phyloP scores from a whole-genome alignment of 192 early-diverging fungal genomes.

The Backusella circina region DNA sequence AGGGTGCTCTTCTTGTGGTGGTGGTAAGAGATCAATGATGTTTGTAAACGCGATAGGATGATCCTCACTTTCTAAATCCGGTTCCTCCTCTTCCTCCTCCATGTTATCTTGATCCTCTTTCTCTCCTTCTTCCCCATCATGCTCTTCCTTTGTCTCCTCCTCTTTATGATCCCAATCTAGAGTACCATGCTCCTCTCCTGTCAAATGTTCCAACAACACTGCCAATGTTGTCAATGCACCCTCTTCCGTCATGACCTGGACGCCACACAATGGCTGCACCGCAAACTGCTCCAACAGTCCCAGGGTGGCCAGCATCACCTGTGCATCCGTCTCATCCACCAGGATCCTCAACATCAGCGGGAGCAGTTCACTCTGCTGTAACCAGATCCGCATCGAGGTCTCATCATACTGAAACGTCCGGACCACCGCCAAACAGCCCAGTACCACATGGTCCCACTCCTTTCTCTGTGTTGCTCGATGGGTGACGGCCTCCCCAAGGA shows the following conservation, averaged over 20 bases:
- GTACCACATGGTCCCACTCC: neutral
- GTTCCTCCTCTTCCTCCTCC: neutral
- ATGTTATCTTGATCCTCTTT: neutral
- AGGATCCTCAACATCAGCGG: neutral
- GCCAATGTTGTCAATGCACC: neutral
- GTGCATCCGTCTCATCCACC: neutral
- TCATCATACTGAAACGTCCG: slow-evolving; percentile 1
- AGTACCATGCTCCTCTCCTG: neutral
- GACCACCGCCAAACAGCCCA: neutral
- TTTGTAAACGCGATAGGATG: neutral
- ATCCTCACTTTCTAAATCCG: neutral
- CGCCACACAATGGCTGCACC: neutral
- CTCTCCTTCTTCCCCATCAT: neutral
- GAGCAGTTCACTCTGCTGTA: neutral
- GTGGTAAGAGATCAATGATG: neutral
- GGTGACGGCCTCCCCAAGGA: neutral
- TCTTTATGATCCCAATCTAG: neutral
- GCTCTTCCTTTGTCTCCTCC: neutral
- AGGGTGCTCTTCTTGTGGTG: neutral
- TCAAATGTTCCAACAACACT: neutral
- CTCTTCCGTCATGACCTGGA: neutral
- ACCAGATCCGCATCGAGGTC: neutral
- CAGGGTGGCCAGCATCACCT: neutral
- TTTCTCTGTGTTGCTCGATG: neutral
- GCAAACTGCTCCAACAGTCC: neutral